Evolutionary conservation across 2,329 filamentous ascomycete species (phyloP), one percentile per base, ranked within the genome.

Genomic region (Hymenoscyphus infarciens): DNA sequence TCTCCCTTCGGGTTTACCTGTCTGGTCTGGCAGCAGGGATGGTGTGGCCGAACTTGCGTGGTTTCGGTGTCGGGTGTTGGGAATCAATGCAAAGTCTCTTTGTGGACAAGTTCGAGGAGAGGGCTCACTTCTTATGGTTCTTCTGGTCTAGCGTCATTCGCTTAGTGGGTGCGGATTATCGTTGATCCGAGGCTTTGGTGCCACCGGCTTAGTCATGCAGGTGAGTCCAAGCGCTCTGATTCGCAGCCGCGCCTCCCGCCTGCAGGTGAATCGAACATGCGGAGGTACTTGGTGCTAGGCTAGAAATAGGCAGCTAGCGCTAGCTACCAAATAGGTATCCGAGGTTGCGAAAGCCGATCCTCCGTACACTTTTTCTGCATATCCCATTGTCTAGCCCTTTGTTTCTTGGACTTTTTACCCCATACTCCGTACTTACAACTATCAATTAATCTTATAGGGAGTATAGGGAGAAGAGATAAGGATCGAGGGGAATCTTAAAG

Each of bases 71-170:
- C n/a, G n/a, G n/a, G n/a, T 49, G 42, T 49, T 49, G 42, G 42
- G 42, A 49, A 27, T 55, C 52, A 55, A 55, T 55, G 52, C 52
- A 33, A 55, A 29, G 25, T 31, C 52, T 55, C 25, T 31, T 55
- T 55, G 52, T 55, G 52, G 52, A 31, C 52, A 55, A 55, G 52
- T 33, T 55, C 52, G 52, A 33, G 29, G 52, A 35, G 52, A 55
- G 52, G 52, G 52, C 42, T 49, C 42, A 49, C 42, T 49, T 49
- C 42, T 49, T 49, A 49, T 49, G 42, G 42, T 49, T 22, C n/a
- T n/a, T n/a, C 13, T 19, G 39, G 39, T 5, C 16, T 42, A 42
- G 39, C 39, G 39, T n/a, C 15, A 22, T 22, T 49, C 42, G 42
- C 25, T 27, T 27, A 27, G 25, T 2, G 25, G 25, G 4, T 27